Evolutionary conservation across 2,329 filamentous ascomycete genomes (phyloP), one percentile per base, ranked within the genome.

Genomic region (Aspergillus awamori): DNA sequence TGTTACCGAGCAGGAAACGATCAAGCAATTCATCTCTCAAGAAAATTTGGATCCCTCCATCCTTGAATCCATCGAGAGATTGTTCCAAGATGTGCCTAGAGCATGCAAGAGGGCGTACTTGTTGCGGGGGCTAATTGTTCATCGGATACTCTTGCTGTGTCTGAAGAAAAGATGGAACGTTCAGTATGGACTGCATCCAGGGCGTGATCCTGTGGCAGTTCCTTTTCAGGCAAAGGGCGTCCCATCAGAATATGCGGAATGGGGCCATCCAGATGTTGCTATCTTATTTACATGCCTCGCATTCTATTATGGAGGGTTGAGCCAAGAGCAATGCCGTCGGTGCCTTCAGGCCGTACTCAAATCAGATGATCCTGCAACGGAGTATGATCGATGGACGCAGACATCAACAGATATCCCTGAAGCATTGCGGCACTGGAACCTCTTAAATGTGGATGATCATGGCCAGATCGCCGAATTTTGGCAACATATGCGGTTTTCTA

Each of bases 131-230:
- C 74, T 92, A 0, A 70, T 92, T 0, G 80, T 85, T 0, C 81
- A 87, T 58, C 77, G 83, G 0, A 85, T 92, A 2, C 72, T 92
- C 0, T 69, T 85, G 1, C 82, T 87, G 26, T 83, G 80, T 2
- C 68, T 90, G 0, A 83, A 84, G 54, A 90, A 89, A 69, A 76
- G 86, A 4, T 91, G 84, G 84, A 87, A 88, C 28, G 88, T 92
- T 0, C 80, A 86, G 47, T 93, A 88, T 51, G 86, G 86, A 0
- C 73, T 88, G 0, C 81, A 87, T 63, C 81, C 83, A 0, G 49
- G 63, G 0, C 80, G 89, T 22, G 68, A 71, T 26, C 69, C 69
- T 0, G 68, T 76, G 5, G 88, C 89, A 0, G 89, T 92, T 0
- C 89, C 89, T 0, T 92, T 83, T 53, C 80, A 84, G 10, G 86